Evolutionary conservation across 192 early-diverging fungal species (phyloP).

Genomic region (Chytriomyces hyalinus): DNA sequence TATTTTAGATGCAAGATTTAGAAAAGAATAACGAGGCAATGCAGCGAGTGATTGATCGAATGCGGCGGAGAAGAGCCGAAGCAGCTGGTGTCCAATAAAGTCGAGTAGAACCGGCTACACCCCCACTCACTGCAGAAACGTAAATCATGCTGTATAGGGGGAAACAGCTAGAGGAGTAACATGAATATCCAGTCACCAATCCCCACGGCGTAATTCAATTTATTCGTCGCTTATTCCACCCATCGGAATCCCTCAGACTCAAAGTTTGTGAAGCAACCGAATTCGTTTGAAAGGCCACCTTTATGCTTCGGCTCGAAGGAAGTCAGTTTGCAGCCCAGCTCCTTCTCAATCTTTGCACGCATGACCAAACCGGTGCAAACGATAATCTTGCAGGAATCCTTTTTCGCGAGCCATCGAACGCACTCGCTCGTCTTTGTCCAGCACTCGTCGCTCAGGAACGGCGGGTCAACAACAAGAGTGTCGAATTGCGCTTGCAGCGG

Average conservation of each 20-base stretch:
- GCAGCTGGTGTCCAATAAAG: too few species aligned
- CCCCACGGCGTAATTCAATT: neutral
- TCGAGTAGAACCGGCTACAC: too few species aligned
- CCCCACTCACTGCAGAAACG: too few species aligned
- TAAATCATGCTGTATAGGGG: too few species aligned
- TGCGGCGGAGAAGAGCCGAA: neutral
- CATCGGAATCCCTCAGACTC: slow-evolving; percentile 34
- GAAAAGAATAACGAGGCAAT: slow-evolving; percentile 24
- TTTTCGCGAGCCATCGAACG: slow-evolving; percentile 53
- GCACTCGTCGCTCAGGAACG: slow-evolving; percentile 79
- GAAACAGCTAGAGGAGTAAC: too few species aligned
- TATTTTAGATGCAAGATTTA: slow-evolving; percentile 20
- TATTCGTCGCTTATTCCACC: neutral
- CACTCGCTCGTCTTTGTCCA: slow-evolving; percentile 70
- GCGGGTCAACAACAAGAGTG: slow-evolving; percentile 78
- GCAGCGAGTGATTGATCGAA: slow-evolving; percentile 21
- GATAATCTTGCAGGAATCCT: slow-evolving; percentile 57
- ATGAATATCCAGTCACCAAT: too few species aligned
- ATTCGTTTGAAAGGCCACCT: slow-evolving; percentile 78
- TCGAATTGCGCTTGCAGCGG: slow-evolving; percentile 53
- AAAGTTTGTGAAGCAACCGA: slow-evolving; percentile 74
- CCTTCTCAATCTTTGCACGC: slow-evolving; percentile 52
- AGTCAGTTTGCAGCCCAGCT: slow-evolving; percentile 61
- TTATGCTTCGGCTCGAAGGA: slow-evolving; percentile 68
- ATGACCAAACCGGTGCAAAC: slow-evolving; percentile 69